Percentiles rank a stretch among this genome's conserved stretches.
phyloP scores from a whole-genome alignment of 2,329 filamentous ascomycete genomes.

The Trichoderma brevicompactum region DNA sequence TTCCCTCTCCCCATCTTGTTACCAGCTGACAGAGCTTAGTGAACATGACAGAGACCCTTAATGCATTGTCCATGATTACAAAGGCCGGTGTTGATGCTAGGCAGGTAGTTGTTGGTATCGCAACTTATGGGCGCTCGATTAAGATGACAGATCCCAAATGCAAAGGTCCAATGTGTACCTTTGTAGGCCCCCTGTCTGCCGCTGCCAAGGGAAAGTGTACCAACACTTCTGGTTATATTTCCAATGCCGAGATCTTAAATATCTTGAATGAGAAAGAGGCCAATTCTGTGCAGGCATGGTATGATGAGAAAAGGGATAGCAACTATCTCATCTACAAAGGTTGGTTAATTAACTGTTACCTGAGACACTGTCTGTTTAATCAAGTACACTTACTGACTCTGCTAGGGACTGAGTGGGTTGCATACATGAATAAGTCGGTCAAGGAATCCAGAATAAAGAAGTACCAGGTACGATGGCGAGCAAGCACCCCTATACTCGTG shows the following conservation, averaged over 20 bases:
- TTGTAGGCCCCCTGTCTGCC: slow-evolving; percentile 34
- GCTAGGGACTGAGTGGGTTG: slow-evolving; percentile 31
- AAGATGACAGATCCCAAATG: slow-evolving; percentile 4
- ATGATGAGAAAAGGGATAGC: background rate
- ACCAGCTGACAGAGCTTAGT: slow-evolving; percentile 25
- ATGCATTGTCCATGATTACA: slow-evolving; percentile 38
- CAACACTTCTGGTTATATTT: slow-evolving; percentile 38
- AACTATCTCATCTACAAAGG: background rate
- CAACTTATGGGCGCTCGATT: slow-evolving; percentile 33
- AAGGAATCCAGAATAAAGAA: slow-evolving; percentile 17
- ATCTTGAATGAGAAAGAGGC: slow-evolving; percentile 25
- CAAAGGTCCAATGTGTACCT: slow-evolving; percentile 36
- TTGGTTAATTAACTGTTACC: too few species aligned
- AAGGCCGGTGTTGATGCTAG: slow-evolving; percentile 34
- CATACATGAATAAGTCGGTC: slow-evolving; percentile 32
- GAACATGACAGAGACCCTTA: slow-evolving; percentile 38
- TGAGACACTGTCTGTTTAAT: too few species aligned
- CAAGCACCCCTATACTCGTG: background rate
- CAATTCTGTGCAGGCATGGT: background rate
- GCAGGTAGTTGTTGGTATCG: slow-evolving; percentile 37
- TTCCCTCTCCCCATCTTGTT: too few species aligned
- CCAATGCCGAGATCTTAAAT: slow-evolving; percentile 38
- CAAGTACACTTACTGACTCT: slow-evolving; percentile 31
- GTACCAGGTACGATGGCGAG: slow-evolving; percentile 18
- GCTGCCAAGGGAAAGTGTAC: slow-evolving; percentile 39